Conservation (phyloP, 106 monocot species). For the Hemerocallis citrina region DNA sequence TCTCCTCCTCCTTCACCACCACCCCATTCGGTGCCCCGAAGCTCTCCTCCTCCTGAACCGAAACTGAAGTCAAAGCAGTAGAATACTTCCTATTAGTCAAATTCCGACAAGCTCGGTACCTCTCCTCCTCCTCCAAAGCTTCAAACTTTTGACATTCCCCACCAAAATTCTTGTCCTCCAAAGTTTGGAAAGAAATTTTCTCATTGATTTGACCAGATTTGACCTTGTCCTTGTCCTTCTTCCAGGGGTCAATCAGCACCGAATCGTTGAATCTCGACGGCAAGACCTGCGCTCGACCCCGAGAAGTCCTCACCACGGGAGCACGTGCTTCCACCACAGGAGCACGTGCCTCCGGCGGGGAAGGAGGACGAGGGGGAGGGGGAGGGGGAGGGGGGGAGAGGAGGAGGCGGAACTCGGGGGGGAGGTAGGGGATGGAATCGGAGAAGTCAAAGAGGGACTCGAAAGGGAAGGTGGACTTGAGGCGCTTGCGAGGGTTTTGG, state of each 20-base stretch:
- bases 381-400: slow-evolving; percentile 2
- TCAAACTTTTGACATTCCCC: not conserved
- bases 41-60: slow-evolving; percentile 18
- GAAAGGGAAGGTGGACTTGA: slow-evolving; percentile 14
- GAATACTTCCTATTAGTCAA: slow-evolving; percentile 24
- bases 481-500: slow-evolving; percentile 24
- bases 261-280: slow-evolving; percentile 67
- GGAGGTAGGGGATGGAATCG: slow-evolving; percentile 12
- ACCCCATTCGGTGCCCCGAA: not conserved
- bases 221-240: slow-evolving; percentile 45
- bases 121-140: slow-evolving; percentile 20
- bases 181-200: not conserved
- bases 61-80: slow-evolving; percentile 25
- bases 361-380: slow-evolving; percentile 2
- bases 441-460: slow-evolving; percentile 26
- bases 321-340: slow-evolving; percentile 4
- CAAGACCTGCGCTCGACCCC: slow-evolving; percentile 35
- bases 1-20: slow-evolving; percentile 10
- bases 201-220: slow-evolving; percentile 5
- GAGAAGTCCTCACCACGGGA: slow-evolving; percentile 39
- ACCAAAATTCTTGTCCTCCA: not conserved
- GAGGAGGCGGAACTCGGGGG: slow-evolving; percentile 2
- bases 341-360: not conserved
- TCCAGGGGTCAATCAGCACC: slow-evolving; percentile 52
- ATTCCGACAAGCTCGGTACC: slow-evolving; percentile 30